These are phyloP conservation scores for Lentinula boryana DNA, from an alignment of 768 basidiomycete genomes.

Conservation along the genomic window DNA sequence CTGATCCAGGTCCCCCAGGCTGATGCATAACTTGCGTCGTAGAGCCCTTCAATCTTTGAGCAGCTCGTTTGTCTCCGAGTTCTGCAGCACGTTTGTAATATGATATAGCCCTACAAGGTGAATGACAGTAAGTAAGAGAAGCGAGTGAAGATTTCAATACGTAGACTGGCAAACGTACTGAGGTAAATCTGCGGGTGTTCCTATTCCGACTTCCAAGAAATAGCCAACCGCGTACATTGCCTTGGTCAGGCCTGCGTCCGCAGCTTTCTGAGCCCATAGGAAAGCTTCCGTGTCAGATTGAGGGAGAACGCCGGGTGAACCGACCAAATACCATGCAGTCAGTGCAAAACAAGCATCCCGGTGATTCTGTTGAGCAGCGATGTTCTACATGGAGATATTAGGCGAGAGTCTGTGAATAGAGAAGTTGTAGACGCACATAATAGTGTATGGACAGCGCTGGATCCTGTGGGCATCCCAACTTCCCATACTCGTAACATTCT, in stretches of 20 bases:
- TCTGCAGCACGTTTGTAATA: slow-evolving; percentile 93
- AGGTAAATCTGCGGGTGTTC: slow-evolving; percentile 56
- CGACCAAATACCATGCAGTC: slow-evolving; percentile 99
- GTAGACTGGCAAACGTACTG: slow-evolving; percentile 45
- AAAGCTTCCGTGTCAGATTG: slow-evolving; percentile 99
- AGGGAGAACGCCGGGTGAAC: slow-evolving; percentile 93
- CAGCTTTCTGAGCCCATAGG: slow-evolving; percentile 95
- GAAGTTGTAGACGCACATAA: slow-evolving; percentile 63
- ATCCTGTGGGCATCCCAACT: slow-evolving; percentile 97
- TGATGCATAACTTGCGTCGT: slow-evolving; percentile 47
- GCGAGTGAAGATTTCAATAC: not conserved
- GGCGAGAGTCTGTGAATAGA: slow-evolving; percentile 6
- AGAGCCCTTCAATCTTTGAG: slow-evolving; percentile 66
- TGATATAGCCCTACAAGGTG: slow-evolving; percentile 45
- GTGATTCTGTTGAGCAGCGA: slow-evolving; percentile 96
- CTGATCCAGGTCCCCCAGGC: slow-evolving; percentile 56
- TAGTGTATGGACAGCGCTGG: slow-evolving; percentile 97
- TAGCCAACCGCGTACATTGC: slow-evolving; percentile 99
- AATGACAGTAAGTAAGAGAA: slow-evolving; percentile 2
- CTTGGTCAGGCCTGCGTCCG: slow-evolving; percentile 86
- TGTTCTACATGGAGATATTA: slow-evolving; percentile 56
- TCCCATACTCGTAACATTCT: slow-evolving; percentile 99
- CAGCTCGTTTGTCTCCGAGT: slow-evolving; percentile 89
- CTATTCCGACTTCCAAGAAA: slow-evolving; percentile 94
- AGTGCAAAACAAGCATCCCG: slow-evolving; percentile 97